Base-by-base conservation (phyloP, 2,329 filamentous ascomycete species). In the Colletotrichum sansevieriae region DNA sequence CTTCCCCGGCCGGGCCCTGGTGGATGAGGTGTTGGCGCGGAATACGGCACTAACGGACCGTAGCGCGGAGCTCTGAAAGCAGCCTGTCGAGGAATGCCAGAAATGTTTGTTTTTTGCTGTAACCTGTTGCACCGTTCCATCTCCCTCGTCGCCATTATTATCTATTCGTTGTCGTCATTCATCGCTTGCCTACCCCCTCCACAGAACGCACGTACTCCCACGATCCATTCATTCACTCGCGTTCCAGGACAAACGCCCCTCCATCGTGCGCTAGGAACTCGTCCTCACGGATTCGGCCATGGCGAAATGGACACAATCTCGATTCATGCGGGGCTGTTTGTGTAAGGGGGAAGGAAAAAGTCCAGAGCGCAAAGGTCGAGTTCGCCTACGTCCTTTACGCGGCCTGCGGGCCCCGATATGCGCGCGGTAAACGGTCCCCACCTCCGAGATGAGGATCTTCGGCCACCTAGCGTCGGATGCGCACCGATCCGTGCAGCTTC, bases 1-100 rank as follows among this genome's bases (percentile, higher is more conserved):
- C 66, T 86, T 86, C 55, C 83, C 83, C 0, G 84, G 84, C 3
- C 75, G 74, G 70, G 76, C 75, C 54, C 75, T 83, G 35, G 78
- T 86, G 43, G 77, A 83, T 33, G 78, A 76, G 22, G 77, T 86
- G 10, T 67, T 86, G 60, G 74, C 71, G 41, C 80, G 81, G 75
- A 85, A 85, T 69, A 71, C 72, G 22, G 74, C 74, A 60, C 58
- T 79, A 68, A 62, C 44, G 65, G 47, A 63, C 15, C 52, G 49
- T 15, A 63, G 49, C 44, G 43, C 29, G 13, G 68, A 70, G 20
- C n/a, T 71, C 37, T 70, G 51, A 67, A 25, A 18, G 10, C 11
- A 39, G 37, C 37, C 10, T 13, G 13, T 7, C 3, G 4, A 29
- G 29, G 8, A 29, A 29, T 29, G 29, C 29, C 29, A 29, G 29